Evolutionary conservation across 2,329 filamentous ascomycete genomes (phyloP), one percentile per base, ranked within the genome.

Genomic region (Colletotrichum ledebouriae): DNA sequence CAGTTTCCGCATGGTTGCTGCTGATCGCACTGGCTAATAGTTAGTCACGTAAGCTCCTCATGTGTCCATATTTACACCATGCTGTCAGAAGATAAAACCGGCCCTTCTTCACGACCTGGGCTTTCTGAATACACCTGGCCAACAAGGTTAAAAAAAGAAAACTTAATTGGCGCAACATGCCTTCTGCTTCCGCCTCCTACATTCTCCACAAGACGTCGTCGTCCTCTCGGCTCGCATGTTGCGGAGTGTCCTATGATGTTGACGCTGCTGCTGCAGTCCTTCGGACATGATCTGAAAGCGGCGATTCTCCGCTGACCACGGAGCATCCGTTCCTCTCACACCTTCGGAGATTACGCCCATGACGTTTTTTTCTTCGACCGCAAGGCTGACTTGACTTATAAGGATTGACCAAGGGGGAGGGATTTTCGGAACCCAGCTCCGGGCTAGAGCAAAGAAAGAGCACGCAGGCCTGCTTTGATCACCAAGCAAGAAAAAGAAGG

Each of bases 1-100:
- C 85, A 87, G 72, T 87, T 86, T 49, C 81, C 82, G 75, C 85
- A 87, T 13, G 85, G 85, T 34, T 85, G 83, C 29, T 82, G 81
- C 71, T 86, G 84, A 71, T 86, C 85, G 73, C 85, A 87, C 85
- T 87, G 69, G 25, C 41, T 42, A 17, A 10, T 9, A n/a, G 33
- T 68, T 47, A 68, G 60, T 59, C 47, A 29, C 29, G 12, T 42
- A 44, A 13, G 62, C 50, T 59, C 34, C 62, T 42, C 11, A 33
- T 34, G 7, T 34, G 5, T 53, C 9, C 25, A 20, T 5, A 46
- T 39, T 39, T 11, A 39, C 37, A 39, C 29, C 37, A 25, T 44
- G 49, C 29, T 25, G 17, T 11, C 39, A 15, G 37, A 39, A 25
- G 17, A 20, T 11, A 22, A 34, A 33, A 33, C n/a, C 10, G 37